Evolutionary conservation across 139 green algal genomes (phyloP).

Genomic region (Chlorella sp.): DNA sequence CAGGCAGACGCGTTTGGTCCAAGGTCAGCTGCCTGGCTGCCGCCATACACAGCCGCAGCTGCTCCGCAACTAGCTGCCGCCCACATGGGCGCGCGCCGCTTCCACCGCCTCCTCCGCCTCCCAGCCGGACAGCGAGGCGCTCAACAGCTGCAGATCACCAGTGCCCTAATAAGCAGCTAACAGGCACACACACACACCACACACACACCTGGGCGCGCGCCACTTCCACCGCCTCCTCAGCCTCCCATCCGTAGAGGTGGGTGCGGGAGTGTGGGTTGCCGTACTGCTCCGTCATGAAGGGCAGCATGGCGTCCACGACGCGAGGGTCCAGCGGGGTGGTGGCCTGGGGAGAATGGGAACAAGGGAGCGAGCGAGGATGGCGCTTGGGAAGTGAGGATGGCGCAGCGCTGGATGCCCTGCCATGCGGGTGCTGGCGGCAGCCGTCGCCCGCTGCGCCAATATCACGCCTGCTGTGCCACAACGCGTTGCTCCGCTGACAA

Average conservation of each 20-base stretch:
- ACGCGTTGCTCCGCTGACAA: no score
- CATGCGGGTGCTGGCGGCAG: not conserved
- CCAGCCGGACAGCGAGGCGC: slow-evolving; percentile 97
- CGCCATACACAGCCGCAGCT: no score
- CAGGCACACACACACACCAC: not conserved
- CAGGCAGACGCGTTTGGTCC: no score
- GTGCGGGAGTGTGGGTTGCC: slow-evolving; percentile 98
- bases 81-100: slow-evolving; percentile 76
- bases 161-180: no score
- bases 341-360: slow-evolving; percentile 49
- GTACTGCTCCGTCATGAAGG: slow-evolving; percentile 93
- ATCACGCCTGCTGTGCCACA: not conserved
- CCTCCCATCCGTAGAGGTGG: slow-evolving; percentile 98
- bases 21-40: no score
- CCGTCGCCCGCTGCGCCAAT: not conserved
- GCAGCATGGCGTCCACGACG: slow-evolving; percentile 97
- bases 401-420: not conserved
- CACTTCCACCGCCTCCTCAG: slow-evolving; percentile 92
- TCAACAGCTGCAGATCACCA: slow-evolving; percentile 53
- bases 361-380: no score
- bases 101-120: slow-evolving; percentile 96
- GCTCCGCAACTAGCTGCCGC: no score
- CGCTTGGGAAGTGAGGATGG: not conserved
- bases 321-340: slow-evolving; percentile 96
- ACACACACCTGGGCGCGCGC: slow-evolving; percentile 74